Conservation (phyloP, 768 basidiomycete genomes). For the Polyporus arcularius region DNA sequence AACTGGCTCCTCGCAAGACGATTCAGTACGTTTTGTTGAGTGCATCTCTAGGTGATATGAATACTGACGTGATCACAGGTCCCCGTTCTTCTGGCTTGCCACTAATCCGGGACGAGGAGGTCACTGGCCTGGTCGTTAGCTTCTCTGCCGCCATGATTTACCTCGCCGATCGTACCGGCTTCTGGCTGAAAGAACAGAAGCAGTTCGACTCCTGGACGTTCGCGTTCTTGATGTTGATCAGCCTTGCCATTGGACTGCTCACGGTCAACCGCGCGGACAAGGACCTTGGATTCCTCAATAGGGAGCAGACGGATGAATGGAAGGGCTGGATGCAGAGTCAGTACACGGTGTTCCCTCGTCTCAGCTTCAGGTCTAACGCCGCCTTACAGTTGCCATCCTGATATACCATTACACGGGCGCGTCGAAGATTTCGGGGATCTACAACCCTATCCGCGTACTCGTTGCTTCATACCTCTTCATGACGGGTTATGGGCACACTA, state of each 20-base stretch:
- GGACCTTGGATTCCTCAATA: conserved; percentile 85
- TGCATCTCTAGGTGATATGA: background rate
- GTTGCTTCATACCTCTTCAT: conserved; percentile 92
- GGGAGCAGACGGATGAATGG: conserved; percentile 96
- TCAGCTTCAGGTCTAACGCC: background rate
- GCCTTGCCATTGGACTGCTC: conserved; percentile 57
- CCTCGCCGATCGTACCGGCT: conserved; percentile 78
- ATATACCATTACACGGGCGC: conserved; percentile 91
- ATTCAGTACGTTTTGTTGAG: conserved; percentile 21
- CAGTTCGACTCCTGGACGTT: conserved; percentile 74
- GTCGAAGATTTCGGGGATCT: conserved; percentile 91
- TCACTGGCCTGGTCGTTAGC: conserved; percentile 64
- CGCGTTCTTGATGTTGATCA: conserved; percentile 52
- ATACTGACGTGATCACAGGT: conserved; percentile 11
- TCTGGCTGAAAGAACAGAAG: conserved; percentile 92
- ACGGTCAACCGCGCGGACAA: conserved; percentile 74
- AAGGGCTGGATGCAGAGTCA: conserved; percentile 98
- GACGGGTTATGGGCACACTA: conserved; percentile 91
- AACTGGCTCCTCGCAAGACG: conserved; percentile 38
- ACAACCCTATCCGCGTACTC: conserved; percentile 86
- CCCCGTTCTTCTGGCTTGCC: conserved; percentile 16
- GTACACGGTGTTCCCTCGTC: conserved; percentile 26
- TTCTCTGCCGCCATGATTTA: conserved; percentile 68
- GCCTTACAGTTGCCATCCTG: conserved; percentile 71
- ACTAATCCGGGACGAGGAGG: conserved; percentile 38